These are phyloP conservation scores for Borealophlyctis nickersoniae DNA, from an alignment of 192 early-diverging fungal species.

Conservation along the genomic window DNA sequence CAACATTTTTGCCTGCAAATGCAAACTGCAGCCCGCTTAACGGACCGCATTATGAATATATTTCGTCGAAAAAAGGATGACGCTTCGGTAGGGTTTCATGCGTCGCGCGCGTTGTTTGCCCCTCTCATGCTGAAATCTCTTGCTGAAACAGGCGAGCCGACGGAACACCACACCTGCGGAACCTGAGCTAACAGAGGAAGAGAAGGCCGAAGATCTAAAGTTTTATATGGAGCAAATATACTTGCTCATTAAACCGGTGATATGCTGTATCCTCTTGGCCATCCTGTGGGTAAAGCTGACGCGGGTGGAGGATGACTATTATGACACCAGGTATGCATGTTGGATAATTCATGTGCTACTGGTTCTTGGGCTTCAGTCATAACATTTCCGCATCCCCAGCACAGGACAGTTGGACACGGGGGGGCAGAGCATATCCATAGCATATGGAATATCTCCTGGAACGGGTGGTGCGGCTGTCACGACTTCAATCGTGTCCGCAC, in stretches of 20 bases:
- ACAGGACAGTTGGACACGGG: no score
- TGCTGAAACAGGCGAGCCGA: background rate
- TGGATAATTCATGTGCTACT: no score
- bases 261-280: conserved; percentile 69
- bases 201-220: conserved; percentile 62
- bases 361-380: no score
- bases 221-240: conserved; percentile 82
- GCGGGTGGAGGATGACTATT: conserved; percentile 44
- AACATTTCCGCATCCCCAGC: no score
- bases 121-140: background rate
- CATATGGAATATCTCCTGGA: no score
- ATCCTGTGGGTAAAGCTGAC: conserved; percentile 85
- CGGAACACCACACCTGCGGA: background rate
- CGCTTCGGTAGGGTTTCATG: background rate
- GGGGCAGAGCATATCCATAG: no score
- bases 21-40: conserved; percentile 10
- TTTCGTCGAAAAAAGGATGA: background rate
- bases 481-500: conserved; percentile 52
- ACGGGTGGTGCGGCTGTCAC: conserved; percentile 10
- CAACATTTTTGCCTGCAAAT: background rate
- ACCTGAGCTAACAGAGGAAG: conserved; percentile 42
- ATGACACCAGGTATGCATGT: conserved; percentile 36
- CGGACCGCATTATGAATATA: conserved; percentile 12
- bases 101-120: background rate
- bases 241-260: conserved; percentile 75